Conservation (phyloP, 208 protist species). For the Leishmania braziliensis region DNA sequence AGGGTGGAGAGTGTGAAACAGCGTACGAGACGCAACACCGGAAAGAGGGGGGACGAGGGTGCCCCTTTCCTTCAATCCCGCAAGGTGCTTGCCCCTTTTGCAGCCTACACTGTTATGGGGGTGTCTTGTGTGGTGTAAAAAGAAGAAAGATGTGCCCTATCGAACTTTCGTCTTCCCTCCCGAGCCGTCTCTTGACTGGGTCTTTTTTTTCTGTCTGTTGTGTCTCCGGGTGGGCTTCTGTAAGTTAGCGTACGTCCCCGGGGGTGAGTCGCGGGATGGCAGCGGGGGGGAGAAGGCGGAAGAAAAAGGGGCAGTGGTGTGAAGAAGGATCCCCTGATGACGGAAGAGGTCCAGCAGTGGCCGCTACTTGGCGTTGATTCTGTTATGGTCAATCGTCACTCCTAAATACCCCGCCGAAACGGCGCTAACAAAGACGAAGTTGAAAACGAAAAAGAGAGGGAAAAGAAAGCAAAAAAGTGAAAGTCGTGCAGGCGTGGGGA, state of each 20-base stretch:
- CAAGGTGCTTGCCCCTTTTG: not conserved
- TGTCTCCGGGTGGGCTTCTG: not conserved
- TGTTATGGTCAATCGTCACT: not conserved
- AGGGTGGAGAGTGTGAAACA: not conserved
- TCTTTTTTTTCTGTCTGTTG: not conserved
- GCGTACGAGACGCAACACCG: not conserved
- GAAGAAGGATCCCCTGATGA: not conserved
- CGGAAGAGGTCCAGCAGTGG: not conserved
- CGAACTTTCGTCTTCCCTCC: not conserved
- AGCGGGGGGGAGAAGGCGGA: not conserved
- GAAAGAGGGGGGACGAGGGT: not conserved
- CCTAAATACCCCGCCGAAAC: not conserved
- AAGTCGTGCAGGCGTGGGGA: not conserved
- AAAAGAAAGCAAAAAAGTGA: not conserved
- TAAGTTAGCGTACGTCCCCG: not conserved
- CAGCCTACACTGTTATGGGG: not conserved
- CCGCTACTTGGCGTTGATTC: not conserved
- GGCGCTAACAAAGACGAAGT: not conserved
- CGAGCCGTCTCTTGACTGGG: not conserved
- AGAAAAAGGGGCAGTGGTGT: not conserved
- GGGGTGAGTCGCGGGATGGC: not conserved
- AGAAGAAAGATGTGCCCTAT: not conserved
- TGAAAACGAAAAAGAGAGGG: not conserved
- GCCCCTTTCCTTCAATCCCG: not conserved
- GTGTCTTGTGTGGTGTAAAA: not conserved